These are phyloP conservation scores for Hymenoscyphus albidus DNA, from an alignment of 2,329 filamentous ascomycete species.

Conservation along the genomic window DNA sequence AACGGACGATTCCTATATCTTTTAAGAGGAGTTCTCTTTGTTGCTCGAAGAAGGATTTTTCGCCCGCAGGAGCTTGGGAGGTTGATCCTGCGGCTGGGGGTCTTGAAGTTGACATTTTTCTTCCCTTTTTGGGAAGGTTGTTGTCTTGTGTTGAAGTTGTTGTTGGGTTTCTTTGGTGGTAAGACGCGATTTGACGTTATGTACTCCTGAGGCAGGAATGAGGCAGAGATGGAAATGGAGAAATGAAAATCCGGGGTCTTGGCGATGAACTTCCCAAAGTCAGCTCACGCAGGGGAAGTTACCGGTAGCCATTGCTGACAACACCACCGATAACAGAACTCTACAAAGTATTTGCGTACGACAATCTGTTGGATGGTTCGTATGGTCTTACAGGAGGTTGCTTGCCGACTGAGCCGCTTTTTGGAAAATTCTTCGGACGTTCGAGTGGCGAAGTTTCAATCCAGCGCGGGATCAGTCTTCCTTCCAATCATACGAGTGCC, in stretches of 20 bases:
- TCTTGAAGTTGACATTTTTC: constrained; percentile 26
- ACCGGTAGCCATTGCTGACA: too few species aligned
- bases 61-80: constrained; percentile 22
- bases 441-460: too few species aligned
- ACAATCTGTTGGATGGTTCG: too few species aligned
- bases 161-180: background rate
- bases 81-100: constrained; percentile 19
- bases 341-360: too few species aligned
- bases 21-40: constrained; percentile 68
- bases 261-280: background rate
- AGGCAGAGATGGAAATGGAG: background rate
- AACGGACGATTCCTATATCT: constrained; percentile 66
- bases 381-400: too few species aligned
- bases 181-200: background rate
- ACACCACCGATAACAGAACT: too few species aligned
- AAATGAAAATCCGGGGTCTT: background rate
- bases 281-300: too few species aligned
- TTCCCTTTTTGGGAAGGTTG: background rate
- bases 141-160: background rate
- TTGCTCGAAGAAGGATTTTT: constrained; percentile 69
- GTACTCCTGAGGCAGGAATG: background rate
- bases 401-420: too few species aligned
- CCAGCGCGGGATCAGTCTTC: too few species aligned
- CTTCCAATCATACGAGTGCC: too few species aligned
- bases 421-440: too few species aligned